These are phyloP conservation scores for Canavalia ensiformis DNA, from an alignment of 306 rosid genomes.

Conservation along the genomic window DNA sequence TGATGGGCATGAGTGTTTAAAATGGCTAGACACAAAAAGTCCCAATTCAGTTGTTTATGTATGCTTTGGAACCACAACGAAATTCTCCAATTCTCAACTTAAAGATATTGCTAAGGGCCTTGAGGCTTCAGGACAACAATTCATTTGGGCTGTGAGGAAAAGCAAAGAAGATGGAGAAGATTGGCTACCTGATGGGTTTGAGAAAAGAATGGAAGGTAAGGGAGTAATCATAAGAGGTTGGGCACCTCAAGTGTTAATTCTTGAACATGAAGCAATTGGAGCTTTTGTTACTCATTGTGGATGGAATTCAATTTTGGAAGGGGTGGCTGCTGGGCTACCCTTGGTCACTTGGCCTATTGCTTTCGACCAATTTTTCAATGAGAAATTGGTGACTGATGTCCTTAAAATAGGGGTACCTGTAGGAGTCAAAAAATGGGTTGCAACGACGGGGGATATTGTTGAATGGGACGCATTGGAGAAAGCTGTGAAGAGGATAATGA, in stretches of 20 bases:
- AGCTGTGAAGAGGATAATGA: constrained; percentile 45
- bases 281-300: constrained; percentile 60
- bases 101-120: constrained; percentile 61
- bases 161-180: constrained; percentile 3
- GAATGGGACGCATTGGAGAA: constrained; percentile 27
- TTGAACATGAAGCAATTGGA: constrained; percentile 51
- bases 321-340: constrained; percentile 50
- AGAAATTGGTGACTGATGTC: constrained; percentile 47
- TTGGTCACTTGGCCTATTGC: constrained; percentile 59
- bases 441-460: neutral
- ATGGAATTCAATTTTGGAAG: constrained; percentile 65
- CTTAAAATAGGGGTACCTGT: constrained; percentile 48
- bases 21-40: constrained; percentile 51
- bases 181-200: constrained; percentile 53
- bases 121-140: constrained; percentile 57
- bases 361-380: constrained; percentile 54
- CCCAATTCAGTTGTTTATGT: constrained; percentile 61
- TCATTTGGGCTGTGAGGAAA: constrained; percentile 63
- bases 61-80: constrained; percentile 59
- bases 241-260: constrained; percentile 57
- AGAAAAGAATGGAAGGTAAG: constrained; percentile 54
- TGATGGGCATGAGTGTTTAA: constrained; percentile 34
- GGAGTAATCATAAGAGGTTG: constrained; percentile 60
- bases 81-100: constrained; percentile 53
- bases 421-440: constrained; percentile 32